Evolutionary conservation across 1,284 basidiomycete species (phyloP), one percentile per base, ranked within the genome.

Genomic region (Malassezia pachydermatis): DNA sequence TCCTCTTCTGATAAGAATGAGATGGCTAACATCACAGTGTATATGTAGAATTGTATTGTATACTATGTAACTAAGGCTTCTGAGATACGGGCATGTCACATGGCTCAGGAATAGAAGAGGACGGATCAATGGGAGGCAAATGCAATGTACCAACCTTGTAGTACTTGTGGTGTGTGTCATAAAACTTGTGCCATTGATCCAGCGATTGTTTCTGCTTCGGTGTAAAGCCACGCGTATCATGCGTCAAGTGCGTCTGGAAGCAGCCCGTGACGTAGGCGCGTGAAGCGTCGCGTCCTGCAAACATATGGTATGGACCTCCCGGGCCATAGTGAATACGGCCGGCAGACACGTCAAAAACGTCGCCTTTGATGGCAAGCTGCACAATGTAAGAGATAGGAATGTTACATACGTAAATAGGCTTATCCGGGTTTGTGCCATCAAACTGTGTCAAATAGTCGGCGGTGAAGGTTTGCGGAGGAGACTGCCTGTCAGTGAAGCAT

Each of bases 261-360:
- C 68, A 71, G 9, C 68, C 68, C 5, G 68, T 71, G 24, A 68
- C 61, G 38, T 62, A 71, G 9, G 68, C 67, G 6, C 68, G 61
- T 20, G 59, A 62, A 5, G 68, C 68, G 30, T 71, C 68, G 20
- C 44, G 51, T 8, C 68, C 68, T 23, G 64, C 59, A 40, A 71
- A 70, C 48, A 70, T 62, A 19, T 54, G 45, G 38, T 71, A 71
- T 24, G 55, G 52, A 13, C 67, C 63, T 11, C 64, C 63, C 0
- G 62, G 62, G 1, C 88, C 87, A 72, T 96, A 96, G n/a, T 86
- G 81, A 50, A 79, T 76, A 40, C 81, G 78, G 60, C 81, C 81
- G 35, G 75, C 74, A 28, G 81, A 80, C 34, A 98, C 92, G 67
- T 98, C 90, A 75, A 83, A 96, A 2, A 98, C 88, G 46, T 86